Base-by-base conservation (phyloP, 352 stramenopile genomes). In the Phytophthora litchii region DNA sequence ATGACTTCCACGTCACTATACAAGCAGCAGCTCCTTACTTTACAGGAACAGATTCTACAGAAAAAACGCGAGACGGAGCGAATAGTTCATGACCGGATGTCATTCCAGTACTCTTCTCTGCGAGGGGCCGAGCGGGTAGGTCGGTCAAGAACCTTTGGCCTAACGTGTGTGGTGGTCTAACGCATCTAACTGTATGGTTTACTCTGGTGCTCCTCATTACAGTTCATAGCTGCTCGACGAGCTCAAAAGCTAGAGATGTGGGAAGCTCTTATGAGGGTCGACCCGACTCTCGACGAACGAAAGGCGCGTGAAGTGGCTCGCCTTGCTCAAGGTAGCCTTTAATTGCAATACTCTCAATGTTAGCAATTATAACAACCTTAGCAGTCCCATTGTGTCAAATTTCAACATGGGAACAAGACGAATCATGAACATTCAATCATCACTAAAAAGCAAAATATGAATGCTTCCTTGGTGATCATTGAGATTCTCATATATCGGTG, bases 41-140 rank as follows among this genome's bases (percentile, higher is more conserved):
- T 89, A 0, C 80, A 88, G 59, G 67, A 86, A 44, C 80, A 90
- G 35, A 92, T 92, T 55, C 60, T 79, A 17, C 53, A 75, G 9
- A 92, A 92, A 40, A 86, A 86, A 16, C 67, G 71, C 4, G 83
- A 90, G 51, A 89, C 78, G 0, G 76, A 90, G 50, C 63, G 75
- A 6, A 64, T 88, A 13, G 72, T 92, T 44, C 76, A 64, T 1
- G 80, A 92, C 19, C 60, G 78, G 9, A 76, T 88, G 58, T 32
- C 48, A 21, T 87, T 82, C 60, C 78, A 79, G 20, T 92, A 92
- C 42, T 74, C 75, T 1, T 80, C 69, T 11, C 37, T 89, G 16
- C 70, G 74, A 32, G 70, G 72, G 3, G 88, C 80, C 0, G 83
- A 92, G 34, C 64, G 70, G 51, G 81, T 91, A 70, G 25, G 44